Base-by-base conservation (phyloP, 305 asterid genomes). In the Fraxinus nigra region DNA sequence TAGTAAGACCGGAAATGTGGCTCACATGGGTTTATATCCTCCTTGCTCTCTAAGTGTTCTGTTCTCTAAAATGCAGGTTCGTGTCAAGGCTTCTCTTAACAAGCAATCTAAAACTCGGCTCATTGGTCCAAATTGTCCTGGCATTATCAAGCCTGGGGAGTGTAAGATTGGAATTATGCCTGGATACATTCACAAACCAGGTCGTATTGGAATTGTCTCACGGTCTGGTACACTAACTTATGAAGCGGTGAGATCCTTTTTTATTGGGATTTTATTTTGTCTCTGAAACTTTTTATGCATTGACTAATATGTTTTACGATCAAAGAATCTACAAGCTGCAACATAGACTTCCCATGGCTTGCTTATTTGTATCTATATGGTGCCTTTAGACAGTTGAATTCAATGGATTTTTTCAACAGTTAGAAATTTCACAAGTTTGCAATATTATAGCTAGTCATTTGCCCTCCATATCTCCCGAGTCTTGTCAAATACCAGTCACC, bases 101-200 rank as follows among this genome's bases (percentile, higher is more conserved):
- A 75, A 83, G 80, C 99, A 96, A 84, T 91, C 98, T 3, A 94
- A 90, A 88, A 96, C 99, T 75, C 92, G 97, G 59, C 93, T 96
- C 46, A 96, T 96, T 75, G 98, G 98, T 79, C 99, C 99, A 30
- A 96, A 96, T 81, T 96, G 99, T 86, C 99, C 99, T 18, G 99
- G 99, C 72, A 96, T 96, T 80, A 96, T 94, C 88, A 96, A 96
- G 87, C 99, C 99, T 33, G 99, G 99, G 84, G 98, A 96, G 87
- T 96, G 99, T 90, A 96, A 96, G 82, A 96, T 94, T 28, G 99
- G 99, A 63, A 96, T 96, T 84, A 96, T 96, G 99, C 99, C 98
- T 37, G 99, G 99, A 81, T 94, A 96, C 87, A 96, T 96, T 85
- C 99, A 96, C 90, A 96, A 96, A 88, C 99, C 99, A 16, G 99